Evolutionary conservation across 768 basidiomycete species (phyloP), one percentile per base, ranked within the genome.

Genomic region (Tylopilus intermedius): DNA sequence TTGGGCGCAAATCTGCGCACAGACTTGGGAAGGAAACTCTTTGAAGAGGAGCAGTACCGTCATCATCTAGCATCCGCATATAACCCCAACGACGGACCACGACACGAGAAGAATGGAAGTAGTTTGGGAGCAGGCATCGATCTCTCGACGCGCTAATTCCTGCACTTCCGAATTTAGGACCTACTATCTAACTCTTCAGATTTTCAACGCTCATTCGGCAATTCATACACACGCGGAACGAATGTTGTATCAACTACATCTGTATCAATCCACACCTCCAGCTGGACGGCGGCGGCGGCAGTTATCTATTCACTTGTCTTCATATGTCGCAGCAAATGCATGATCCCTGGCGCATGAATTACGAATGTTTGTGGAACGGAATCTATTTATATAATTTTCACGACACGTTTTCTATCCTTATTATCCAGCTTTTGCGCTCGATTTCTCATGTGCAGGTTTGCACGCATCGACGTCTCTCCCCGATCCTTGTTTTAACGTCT

Each of bases 11-110:
- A 80, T 53, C 69, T 84, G 42, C 74, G 82, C 42, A 77, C 81
- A 14, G 84, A 86, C 57, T 74, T 86, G 39, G 85, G 84, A 33
- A 67, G 85, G 47, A 82, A 79, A 65, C 67, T 88, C 51, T 88
- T 88, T 61, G 85, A 86, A 59, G 86, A 83, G 61, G 83, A 86
- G 62, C 81, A 83, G 57, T 71, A 79, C 62, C 75, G 80, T 47
- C 74, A 71, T 26, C 67, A 67, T 41, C 22, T 56, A 18, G 13
- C 55, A 13, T 10, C 49, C 21, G 18, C 61, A 5, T 53, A 58
- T 47, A 44, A 52, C 41, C 65, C 55, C 44, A 39, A 18, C 22
- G 67, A 71, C 30, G 58, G 55, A 39, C 45, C 63, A 45, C 58
- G 65, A 15, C 66, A 56, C 52, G 69, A 69, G 47, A 64, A 60